phyloP scores from a whole-genome alignment of 2,329 filamentous ascomycete genomes.

The Nectriaceae sp. region DNA sequence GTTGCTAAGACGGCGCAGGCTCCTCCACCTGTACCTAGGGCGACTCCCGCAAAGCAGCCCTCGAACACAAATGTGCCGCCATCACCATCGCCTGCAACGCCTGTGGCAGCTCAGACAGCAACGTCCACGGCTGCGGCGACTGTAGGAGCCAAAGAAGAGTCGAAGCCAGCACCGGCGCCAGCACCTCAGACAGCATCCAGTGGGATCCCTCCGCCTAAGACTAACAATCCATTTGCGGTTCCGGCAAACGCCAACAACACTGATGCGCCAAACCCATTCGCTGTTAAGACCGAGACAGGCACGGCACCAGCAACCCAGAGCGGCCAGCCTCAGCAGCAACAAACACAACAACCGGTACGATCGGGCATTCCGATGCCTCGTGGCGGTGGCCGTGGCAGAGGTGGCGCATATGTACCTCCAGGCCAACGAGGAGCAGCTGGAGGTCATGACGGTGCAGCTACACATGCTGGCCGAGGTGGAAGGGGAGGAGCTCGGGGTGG shows the following conservation, averaged over 20 bases:
- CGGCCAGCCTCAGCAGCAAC: slow-evolving; percentile 21
- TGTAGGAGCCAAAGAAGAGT: slow-evolving; percentile 12
- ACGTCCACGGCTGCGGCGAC: neutral
- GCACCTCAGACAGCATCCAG: slow-evolving; percentile 17
- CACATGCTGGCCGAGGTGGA: slow-evolving; percentile 35
- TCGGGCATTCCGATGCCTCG: slow-evolving; percentile 45
- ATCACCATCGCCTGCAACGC: slow-evolving; percentile 24
- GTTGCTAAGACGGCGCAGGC: slow-evolving; percentile 62
- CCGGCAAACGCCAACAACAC: slow-evolving; percentile 13
- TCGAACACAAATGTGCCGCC: slow-evolving; percentile 23
- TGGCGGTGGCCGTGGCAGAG: slow-evolving; percentile 42
- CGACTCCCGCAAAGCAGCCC: slow-evolving; percentile 24
- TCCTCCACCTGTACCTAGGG: slow-evolving; percentile 25
- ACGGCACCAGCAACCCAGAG: slow-evolving; percentile 13
- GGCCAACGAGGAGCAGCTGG: slow-evolving; percentile 38
- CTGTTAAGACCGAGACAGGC: slow-evolving; percentile 19
- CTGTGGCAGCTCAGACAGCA: slow-evolving; percentile 2
- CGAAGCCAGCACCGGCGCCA: slow-evolving; percentile 12
- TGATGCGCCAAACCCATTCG: slow-evolving; percentile 32
- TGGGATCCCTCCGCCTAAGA: slow-evolving; percentile 25
- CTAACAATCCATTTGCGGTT: slow-evolving; percentile 36
- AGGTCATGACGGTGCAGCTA: slow-evolving; percentile 36
- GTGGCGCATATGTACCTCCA: slow-evolving; percentile 40
- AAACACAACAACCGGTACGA: slow-evolving; percentile 24
- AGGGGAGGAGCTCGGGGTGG: slow-evolving; percentile 45